These are phyloP conservation scores for Ormosia semicastrata DNA, from an alignment of 306 rosid species.

Conservation along the genomic window DNA sequence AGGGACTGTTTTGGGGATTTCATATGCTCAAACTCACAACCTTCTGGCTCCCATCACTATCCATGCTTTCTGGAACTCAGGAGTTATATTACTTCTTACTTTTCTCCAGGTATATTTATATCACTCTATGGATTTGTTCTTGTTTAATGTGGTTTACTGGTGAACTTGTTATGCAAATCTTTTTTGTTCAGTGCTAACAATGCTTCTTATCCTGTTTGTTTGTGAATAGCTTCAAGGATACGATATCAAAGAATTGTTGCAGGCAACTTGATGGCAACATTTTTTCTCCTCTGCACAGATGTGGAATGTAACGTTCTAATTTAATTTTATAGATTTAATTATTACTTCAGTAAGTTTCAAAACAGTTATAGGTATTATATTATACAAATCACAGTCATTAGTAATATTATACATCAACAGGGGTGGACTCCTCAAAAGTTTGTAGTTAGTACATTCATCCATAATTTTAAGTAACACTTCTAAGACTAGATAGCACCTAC, in stretches of 20 bases:
- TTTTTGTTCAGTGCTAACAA: neutral
- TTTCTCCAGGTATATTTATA: slow-evolving; percentile 53
- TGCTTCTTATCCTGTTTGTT: neutral
- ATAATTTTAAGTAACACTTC: no score
- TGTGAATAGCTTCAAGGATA: slow-evolving; percentile 68
- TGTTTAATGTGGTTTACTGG: neutral
- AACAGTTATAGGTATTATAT: no score
- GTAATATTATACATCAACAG: no score
- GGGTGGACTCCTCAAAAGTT: no score
- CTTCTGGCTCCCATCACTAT: slow-evolving; percentile 74
- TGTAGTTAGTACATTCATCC: no score
- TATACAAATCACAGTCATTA: no score
- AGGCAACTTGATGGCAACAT: slow-evolving; percentile 44
- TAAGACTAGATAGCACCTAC: no score
- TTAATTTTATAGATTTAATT: no score
- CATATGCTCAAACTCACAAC: slow-evolving; percentile 78
- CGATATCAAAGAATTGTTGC: slow-evolving; percentile 76
- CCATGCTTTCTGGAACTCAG: slow-evolving; percentile 78
- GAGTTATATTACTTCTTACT: slow-evolving; percentile 66
- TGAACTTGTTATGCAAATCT: neutral
- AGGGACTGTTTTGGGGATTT: slow-evolving; percentile 72
- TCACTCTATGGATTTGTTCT: neutral
- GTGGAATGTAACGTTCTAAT: no score
- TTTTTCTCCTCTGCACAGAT: neutral
- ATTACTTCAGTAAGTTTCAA: no score